Evolutionary conservation across 2,329 filamentous ascomycete genomes (phyloP).

Genomic region (Pseudogymnoascus sp.): DNA sequence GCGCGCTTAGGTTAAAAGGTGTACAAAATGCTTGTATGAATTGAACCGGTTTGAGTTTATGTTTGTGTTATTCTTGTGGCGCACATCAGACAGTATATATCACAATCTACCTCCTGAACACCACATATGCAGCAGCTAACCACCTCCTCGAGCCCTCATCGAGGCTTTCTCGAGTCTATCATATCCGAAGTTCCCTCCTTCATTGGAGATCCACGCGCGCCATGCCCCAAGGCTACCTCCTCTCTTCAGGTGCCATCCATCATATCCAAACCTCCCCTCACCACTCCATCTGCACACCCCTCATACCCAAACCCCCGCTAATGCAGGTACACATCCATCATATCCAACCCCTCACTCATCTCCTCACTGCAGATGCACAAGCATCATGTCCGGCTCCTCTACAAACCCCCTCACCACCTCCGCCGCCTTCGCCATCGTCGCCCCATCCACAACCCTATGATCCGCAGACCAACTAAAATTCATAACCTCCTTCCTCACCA

Average conservation of each 20-base stretch:
- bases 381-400: slow-evolving; percentile 80
- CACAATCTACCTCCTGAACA: slow-evolving; percentile 1
- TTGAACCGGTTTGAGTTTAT: not conserved
- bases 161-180: not conserved
- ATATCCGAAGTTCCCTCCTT: not conserved
- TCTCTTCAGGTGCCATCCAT: not conserved
- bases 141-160: not conserved
- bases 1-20: not conserved
- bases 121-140: not conserved
- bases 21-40: not conserved
- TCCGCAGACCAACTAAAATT: slow-evolving; percentile 97
- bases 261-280: not conserved
- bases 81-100: not conserved
- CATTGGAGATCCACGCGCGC: not conserved
- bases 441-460: slow-evolving; percentile 88
- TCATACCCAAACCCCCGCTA: not conserved
- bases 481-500: slow-evolving; percentile 71
- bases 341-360: not conserved
- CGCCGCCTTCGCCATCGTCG: slow-evolving; percentile 85
- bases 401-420: slow-evolving; percentile 70
- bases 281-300: not conserved
- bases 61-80: not conserved
- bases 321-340: not conserved
- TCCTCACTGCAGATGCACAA: slow-evolving; percentile 69
- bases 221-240: not conserved